Percentiles rank a stretch among this genome's conserved stretches.
Conservation (phyloP, 2,329 filamentous ascomycete genomes). For the Penicillium sp. region DNA sequence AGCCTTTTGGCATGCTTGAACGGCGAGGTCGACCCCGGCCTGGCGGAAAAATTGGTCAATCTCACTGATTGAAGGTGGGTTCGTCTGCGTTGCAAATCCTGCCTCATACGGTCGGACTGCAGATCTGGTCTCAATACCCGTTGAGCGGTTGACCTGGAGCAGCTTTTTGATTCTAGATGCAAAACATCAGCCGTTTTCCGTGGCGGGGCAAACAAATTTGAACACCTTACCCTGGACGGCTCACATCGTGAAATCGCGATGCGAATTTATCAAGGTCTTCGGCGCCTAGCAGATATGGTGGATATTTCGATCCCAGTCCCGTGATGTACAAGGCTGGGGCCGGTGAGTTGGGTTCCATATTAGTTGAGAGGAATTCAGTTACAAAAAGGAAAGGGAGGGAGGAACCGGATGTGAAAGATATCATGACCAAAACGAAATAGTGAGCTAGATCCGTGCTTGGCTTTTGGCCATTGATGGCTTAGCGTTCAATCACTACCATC, state of each 20-base stretch:
- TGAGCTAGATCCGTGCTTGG: too few relatives aligned
- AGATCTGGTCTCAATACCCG: slow-evolving; percentile 2
- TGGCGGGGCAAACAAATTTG: neutral
- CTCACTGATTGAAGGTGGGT: neutral
- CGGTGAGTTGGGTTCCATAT: neutral
- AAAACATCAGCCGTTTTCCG: neutral
- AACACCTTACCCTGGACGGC: neutral
- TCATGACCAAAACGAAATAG: too few relatives aligned
- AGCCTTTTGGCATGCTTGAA: neutral
- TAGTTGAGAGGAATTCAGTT: neutral
- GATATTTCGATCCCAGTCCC: slow-evolving; percentile 3
- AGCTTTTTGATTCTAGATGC: neutral
- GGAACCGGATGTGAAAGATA: neutral
- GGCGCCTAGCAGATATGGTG: neutral
- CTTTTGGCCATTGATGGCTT: too few relatives aligned
- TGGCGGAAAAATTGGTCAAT: neutral
- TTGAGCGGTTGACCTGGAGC: neutral
- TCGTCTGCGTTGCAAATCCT: neutral
- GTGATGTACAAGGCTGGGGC: slow-evolving; percentile 1
- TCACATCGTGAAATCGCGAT: neutral
- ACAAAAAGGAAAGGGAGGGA: neutral
- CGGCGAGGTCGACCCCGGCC: slow-evolving; percentile 1
- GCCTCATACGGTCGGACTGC: neutral
- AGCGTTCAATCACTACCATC: too few relatives aligned
- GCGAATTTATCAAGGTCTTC: neutral